A percentile compares a stretch with the other conserved stretches of the same genome.
These are phyloP conservation scores for Torulaspora delbrueckii DNA, from an alignment of 805 yeast species.

Conservation along the genomic window DNA sequence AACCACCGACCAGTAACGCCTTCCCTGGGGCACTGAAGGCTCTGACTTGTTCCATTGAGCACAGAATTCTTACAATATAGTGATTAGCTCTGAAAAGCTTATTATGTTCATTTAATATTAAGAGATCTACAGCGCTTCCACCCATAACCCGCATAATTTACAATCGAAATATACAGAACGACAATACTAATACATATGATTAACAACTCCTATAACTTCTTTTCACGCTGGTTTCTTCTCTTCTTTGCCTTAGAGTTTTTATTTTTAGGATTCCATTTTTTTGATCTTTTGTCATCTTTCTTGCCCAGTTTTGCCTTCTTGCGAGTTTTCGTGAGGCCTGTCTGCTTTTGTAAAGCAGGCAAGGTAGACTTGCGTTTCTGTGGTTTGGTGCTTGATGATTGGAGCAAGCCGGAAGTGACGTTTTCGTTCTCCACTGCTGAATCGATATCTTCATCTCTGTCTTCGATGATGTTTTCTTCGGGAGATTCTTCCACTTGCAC, in stretches of 20 bases:
- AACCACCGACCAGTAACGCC: slow-evolving; percentile 92
- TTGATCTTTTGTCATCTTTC: not conserved
- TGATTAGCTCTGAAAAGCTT: not conserved
- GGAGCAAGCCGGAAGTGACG: not conserved
- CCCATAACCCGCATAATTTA: slow-evolving; percentile 1
- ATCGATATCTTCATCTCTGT: not conserved
- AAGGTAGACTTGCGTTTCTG: not conserved
- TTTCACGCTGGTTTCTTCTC: not conserved
- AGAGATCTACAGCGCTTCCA: not conserved
- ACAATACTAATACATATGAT: too few species aligned
- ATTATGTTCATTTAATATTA: not conserved
- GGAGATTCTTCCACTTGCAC: not conserved
- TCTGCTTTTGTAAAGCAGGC: too few species aligned
- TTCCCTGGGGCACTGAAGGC: slow-evolving; percentile 94
- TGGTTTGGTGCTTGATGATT: not conserved
- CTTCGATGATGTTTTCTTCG: too few species aligned
- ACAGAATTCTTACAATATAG: not conserved
- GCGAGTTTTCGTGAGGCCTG: not conserved
- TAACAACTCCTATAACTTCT: not conserved
- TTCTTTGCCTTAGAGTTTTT: not conserved
- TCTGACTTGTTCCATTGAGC: slow-evolving; percentile 17
- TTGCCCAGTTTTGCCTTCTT: not conserved
- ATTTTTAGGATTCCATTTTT: not conserved
- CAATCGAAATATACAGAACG: not conserved
- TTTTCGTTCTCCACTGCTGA: not conserved